A percentile compares a stretch with the other conserved stretches of the same genome.
These are phyloP conservation scores for Durusdinium trenchii DNA, from an alignment of 73 alveolate genomes.

Conservation along the genomic window DNA sequence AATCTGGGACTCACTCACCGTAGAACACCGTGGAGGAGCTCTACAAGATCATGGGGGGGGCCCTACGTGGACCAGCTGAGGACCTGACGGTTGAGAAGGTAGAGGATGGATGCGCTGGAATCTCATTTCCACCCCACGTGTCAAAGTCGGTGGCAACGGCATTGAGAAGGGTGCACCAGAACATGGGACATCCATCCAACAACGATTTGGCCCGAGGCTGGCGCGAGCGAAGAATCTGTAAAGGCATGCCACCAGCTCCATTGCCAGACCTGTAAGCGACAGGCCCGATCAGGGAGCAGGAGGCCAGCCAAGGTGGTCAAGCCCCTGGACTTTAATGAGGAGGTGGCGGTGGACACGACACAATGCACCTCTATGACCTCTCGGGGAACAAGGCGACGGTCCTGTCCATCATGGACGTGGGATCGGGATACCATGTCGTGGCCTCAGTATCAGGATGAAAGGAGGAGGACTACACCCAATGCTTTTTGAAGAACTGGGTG, in stretches of 20 bases:
- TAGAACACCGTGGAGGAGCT: neutral
- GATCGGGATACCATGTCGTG: neutral
- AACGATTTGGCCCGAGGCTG: neutral
- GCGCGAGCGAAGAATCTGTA: neutral
- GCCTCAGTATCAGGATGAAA: neutral
- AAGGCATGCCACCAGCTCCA: neutral
- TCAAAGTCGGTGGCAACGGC: neutral
- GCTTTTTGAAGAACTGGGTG: neutral
- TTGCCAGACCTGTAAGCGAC: neutral
- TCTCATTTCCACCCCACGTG: no score
- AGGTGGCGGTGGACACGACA: neutral
- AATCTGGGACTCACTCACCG: neutral
- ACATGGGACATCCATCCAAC: neutral
- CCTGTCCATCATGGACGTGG: neutral
- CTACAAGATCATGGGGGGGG: neutral
- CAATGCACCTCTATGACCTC: neutral
- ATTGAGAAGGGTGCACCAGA: neutral
- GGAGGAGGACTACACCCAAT: neutral
- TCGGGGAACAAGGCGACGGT: no score
- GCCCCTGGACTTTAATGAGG: constrained; percentile 25
- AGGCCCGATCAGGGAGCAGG: neutral
- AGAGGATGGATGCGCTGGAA: neutral
- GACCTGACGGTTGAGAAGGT: neutral
- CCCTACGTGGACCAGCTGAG: no score
- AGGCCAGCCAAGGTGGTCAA: neutral